Base-by-base conservation (phyloP, 2,329 filamentous ascomycete genomes). In the Macrophomina phaseolina region DNA sequence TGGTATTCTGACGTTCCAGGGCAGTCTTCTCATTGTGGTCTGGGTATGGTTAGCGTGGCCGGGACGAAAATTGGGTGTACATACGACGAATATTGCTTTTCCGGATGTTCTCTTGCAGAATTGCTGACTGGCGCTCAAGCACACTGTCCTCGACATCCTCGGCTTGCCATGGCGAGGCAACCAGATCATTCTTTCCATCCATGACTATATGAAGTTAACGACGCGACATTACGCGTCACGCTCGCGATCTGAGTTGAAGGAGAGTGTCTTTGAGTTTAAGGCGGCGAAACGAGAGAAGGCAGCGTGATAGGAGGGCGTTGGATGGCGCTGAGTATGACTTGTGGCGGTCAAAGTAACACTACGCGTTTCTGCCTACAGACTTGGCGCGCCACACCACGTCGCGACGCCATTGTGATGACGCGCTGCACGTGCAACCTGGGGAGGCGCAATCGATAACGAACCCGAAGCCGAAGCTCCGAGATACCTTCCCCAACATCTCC, bases 381-480 rank as follows among this genome's bases (percentile, higher is more conserved):
- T 40, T 53, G 48, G 61, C 61, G 60, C 46, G 36, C 23, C 42
- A 40, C 11, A 14, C 11, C 42, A 14, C 42, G 42, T 51, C 55
- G 30, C 16, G 32, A 36, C 58, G 58, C 58, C 36, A 45, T 36
- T 12, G 12, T 16, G 4, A 30, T 64, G 48, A 64, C 61, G 61
- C 61, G 61, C 23, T 14, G 46, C 61, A 64, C 61, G 61, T 64
- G 61, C 46, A 11, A 38, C 36, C 36, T 3, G 36, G 36, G 23
- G 6, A 7, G 4, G 36, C 14, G 61, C 61, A 64, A 64, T 64
- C 61, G 61, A 64, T 64, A 64, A 64, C 46, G 18, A 30, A 23
- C 23, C 23, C 23, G 23, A 38, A 28, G 28, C 18, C 46, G 46
- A 28, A 49, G 46, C 46, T 8, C 18, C 30, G 49, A 36, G 49